Evolutionary conservation across 768 basidiomycete species (phyloP).

Genomic region (Trametes cinnabarina): DNA sequence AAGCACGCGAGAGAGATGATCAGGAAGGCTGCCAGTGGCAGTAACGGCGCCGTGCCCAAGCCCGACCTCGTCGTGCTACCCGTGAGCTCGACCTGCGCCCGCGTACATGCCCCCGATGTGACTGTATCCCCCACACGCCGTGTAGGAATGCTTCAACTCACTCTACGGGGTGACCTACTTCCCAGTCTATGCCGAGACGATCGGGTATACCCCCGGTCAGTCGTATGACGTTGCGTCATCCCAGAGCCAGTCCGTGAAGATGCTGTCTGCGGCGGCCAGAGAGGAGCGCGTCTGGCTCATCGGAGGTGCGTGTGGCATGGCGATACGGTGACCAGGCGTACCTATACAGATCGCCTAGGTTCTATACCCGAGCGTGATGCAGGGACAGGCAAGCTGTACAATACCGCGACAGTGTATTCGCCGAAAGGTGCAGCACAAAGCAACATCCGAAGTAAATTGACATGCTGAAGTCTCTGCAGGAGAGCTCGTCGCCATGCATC

Average conservation of each 20-base stretch:
- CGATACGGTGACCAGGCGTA: neutral
- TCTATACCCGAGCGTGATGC: constrained; percentile 87
- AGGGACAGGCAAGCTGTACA: constrained; percentile 70
- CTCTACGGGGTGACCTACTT: constrained; percentile 82
- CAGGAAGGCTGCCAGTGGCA: constrained; percentile 55
- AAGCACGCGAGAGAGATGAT: constrained; percentile 81
- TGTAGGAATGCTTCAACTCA: constrained; percentile 87
- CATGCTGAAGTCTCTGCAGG: constrained; percentile 43
- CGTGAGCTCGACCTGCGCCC: constrained; percentile 52
- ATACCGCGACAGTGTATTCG: constrained; percentile 90
- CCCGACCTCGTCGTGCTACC: constrained; percentile 84
- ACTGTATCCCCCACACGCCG: too few relatives aligned
- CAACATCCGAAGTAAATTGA: neutral
- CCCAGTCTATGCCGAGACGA: constrained; percentile 78
- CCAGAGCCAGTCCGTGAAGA: constrained; percentile 73
- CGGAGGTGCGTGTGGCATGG: constrained; percentile 63
- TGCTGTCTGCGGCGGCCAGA: constrained; percentile 80
- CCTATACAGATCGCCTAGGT: constrained; percentile 46
- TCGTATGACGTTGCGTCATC: constrained; percentile 55
- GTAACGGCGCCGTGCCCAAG: constrained; percentile 43
- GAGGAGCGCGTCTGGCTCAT: constrained; percentile 84
- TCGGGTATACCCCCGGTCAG: constrained; percentile 58
- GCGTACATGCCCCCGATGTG: too few relatives aligned
- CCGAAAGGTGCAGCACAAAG: constrained; percentile 59
- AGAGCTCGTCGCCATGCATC: constrained; percentile 80